Evolutionary conservation across 257 asterid species (phyloP), one percentile per base, ranked within the genome.

Genomic region (Nicotiana paniculata): DNA sequence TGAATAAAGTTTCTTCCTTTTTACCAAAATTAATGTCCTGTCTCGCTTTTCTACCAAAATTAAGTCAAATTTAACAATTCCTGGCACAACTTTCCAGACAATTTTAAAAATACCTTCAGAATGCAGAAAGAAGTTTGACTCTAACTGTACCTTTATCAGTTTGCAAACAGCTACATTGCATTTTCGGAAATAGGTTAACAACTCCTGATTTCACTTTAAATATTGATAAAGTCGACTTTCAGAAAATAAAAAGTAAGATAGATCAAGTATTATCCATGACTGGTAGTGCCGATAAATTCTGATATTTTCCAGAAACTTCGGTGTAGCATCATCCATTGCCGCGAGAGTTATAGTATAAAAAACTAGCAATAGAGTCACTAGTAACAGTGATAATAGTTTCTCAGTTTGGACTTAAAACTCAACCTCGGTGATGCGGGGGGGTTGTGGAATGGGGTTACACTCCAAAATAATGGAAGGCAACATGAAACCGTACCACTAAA

Each of bases 401-500:
- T 43, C 51, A 6, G 9, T 43, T 43, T 43, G 11, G 9, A 43
- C 51, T 43, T 6, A 9, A 43, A 43, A 43, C 51, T 12, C 57
- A 12, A 51, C 17, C 57, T 10, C 57, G 55, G 55, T 6, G 9
- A 39, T 2, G 46, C 46, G 57, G 55, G 15, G 15, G 54, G 55
- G 16, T 0, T 17, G 58, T 4, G 18, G 15, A 0, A 3, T 6
- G 58, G 18, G 58, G 58, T 53, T 10, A 39, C 11, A 39, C 58
- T 43, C 51, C 51, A 43, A 39, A 70, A 69, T 55, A n/a, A 79
- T 67, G 55, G 33, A 77, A 69, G 53, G 78, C 68, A 68, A 58
- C 24, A 43, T 39, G 86, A 82, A 81, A 37, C 77, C 90, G 86
- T 88, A 96, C 99, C 94, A 93, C 94, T 85, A 96, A 78, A 86